Evolutionary conservation across 1,139 yeast genomes (phyloP), one percentile per base, ranked within the genome.

Genomic region (Yamadazyma sp.): DNA sequence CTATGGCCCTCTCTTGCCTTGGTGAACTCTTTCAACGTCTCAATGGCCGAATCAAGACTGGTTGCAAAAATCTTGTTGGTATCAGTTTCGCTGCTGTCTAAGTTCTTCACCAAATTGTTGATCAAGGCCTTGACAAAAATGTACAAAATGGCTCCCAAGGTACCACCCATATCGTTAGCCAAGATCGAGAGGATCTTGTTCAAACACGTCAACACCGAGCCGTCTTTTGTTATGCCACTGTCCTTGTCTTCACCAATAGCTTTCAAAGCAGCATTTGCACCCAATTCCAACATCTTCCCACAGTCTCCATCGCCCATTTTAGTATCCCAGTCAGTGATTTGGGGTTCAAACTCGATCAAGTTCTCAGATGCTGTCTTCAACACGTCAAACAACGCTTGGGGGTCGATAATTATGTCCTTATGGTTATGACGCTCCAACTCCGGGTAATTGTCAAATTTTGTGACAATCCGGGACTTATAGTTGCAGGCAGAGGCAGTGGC

Each of bases 271-370:
- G 65, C 69, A 35, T 57, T 53, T 21, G 73, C 74, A 5, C 76
- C 78, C 10, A 64, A 52, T 40, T 65, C 68, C 31, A 73, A 56
- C 28, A 75, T 72, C 40, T 67, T 68, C 7, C 79, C 79, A 51
- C 79, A 73, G 46, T 73, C 79, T 18, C 79, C 79, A 47, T 73
- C 79, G 12, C 79, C 79, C 60, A 72, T 70, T 36, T 61, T 62
- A 9, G 78, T 73, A 46, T 73, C 78, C 68, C 74, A 73, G 36
- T 62, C 66, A 9, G 79, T 73, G 36, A 73, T 57, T 16, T 65
- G 61, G 1, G 78, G 78, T 45, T 73, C 79, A 30, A 55, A 62
- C 9, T 56, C 57, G 34, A 73, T 65, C 27, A 73, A 60, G 17
- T 59, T 62, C 13, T 60, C 49, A 13, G 73, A 62, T 1, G 69